Evolutionary conservation across 2,329 filamentous ascomycete species (phyloP).

Genomic region (Ophiostoma sp.): DNA sequence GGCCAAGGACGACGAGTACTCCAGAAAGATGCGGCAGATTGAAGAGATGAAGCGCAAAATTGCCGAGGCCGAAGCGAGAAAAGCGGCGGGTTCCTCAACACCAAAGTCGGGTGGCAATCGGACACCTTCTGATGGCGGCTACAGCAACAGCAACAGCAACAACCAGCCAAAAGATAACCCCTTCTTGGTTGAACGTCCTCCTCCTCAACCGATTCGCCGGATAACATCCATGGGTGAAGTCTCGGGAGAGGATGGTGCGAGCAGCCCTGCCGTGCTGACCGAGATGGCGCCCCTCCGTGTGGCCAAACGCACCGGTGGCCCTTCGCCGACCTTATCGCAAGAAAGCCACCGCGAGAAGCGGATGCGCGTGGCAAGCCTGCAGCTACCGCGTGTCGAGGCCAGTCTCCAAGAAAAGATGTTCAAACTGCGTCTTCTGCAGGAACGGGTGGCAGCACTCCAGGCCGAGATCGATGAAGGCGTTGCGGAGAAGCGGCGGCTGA

Average conservation of each 20-base stretch:
- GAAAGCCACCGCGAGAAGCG: constrained; percentile 33
- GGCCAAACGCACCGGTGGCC: constrained; percentile 33
- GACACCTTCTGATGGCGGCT: constrained; percentile 35
- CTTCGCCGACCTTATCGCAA: constrained; percentile 2
- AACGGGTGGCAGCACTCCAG: constrained; percentile 50
- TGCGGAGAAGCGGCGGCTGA: constrained; percentile 39
- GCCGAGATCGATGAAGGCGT: constrained; percentile 45
- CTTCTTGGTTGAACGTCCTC: neutral
- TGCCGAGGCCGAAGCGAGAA: constrained; percentile 59
- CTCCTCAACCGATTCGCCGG: constrained; percentile 16
- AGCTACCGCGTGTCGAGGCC: constrained; percentile 43
- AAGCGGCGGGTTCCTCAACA: constrained; percentile 38
- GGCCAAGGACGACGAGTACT: constrained; percentile 45
- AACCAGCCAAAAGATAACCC: neutral
- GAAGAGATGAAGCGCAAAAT: constrained; percentile 61
- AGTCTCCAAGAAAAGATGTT: constrained; percentile 47
- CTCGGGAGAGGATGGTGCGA: neutral
- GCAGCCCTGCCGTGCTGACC: neutral
- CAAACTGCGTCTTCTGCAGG: constrained; percentile 49
- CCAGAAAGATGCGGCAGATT: constrained; percentile 58
- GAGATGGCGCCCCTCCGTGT: constrained; percentile 32
- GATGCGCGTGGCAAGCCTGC: constrained; percentile 42
- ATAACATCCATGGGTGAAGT: constrained; percentile 21
- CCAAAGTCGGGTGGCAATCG: constrained; percentile 31
- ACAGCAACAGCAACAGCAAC: constrained; percentile 22